phyloP scores from a whole-genome alignment of 1,139 yeast species.

The Debaryomyces sp. region DNA sequence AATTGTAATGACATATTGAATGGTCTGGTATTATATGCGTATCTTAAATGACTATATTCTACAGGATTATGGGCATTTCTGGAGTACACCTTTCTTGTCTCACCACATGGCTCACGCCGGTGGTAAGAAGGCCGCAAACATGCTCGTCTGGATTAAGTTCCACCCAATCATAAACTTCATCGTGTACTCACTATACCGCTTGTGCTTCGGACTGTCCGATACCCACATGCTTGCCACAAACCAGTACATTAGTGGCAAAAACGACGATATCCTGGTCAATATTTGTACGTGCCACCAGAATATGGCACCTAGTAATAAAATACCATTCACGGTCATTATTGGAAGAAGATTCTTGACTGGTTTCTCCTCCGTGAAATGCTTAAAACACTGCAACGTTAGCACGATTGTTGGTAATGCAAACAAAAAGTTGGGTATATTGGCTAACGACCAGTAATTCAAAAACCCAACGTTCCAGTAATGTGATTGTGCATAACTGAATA shows the following conservation, averaged over 20 bases:
- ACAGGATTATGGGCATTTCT: not conserved
- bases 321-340: slow-evolving; percentile 36
- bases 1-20: not conserved
- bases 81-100: not conserved
- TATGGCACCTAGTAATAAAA: slow-evolving; percentile 54
- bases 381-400: slow-evolving; percentile 32
- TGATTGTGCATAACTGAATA: slow-evolving; percentile 74
- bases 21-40: not conserved
- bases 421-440: slow-evolving; percentile 82
- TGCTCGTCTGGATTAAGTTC: slow-evolving; percentile 58
- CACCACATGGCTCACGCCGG: slow-evolving; percentile 55
- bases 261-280: slow-evolving; percentile 74
- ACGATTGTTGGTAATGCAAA: slow-evolving; percentile 70
- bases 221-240: slow-evolving; percentile 49
- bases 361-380: slow-evolving; percentile 34
- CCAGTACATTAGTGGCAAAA: slow-evolving; percentile 79
- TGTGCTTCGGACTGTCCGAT: slow-evolving; percentile 15
- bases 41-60: not conserved
- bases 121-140: slow-evolving; percentile 70
- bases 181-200: slow-evolving; percentile 19
- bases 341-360: slow-evolving; percentile 40
- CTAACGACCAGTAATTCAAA: slow-evolving; percentile 75
- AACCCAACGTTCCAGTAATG: slow-evolving; percentile 89
- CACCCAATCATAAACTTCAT: slow-evolving; percentile 52
- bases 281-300: slow-evolving; percentile 85